phyloP scores from a whole-genome alignment of 352 stramenopile genomes.

The Pythium insidiosum region DNA sequence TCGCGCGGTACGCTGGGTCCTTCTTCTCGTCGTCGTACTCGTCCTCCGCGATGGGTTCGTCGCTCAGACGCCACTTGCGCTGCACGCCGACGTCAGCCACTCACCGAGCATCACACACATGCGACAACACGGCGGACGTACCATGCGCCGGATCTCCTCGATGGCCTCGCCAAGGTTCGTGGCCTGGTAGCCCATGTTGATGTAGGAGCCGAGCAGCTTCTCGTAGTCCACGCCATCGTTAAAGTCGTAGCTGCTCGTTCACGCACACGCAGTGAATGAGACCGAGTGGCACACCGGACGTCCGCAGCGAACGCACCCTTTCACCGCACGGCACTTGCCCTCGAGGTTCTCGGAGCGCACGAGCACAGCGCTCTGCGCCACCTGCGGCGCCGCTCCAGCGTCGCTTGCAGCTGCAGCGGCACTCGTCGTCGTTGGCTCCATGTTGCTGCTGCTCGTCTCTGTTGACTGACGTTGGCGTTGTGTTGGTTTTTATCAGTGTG shows the following conservation, averaged over 20 bases:
- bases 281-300: not conserved
- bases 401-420: too few relatives aligned
- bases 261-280: conserved; percentile 1
- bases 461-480: not conserved
- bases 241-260: conserved; percentile 78
- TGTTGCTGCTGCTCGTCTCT: not conserved
- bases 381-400: conserved; percentile 29
- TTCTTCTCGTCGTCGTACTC: conserved; percentile 89
- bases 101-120: not conserved
- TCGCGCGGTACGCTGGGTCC: conserved; percentile 66
- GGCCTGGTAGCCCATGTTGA: conserved; percentile 91
- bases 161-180: conserved; percentile 96
- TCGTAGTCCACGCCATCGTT: conserved; percentile 86
- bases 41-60: conserved; percentile 89
- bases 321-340: conserved; percentile 44
- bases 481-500: not conserved
- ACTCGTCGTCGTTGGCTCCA: too few relatives aligned
- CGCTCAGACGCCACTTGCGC: conserved; percentile 94
- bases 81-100: conserved; percentile 5
- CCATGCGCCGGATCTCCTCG: conserved; percentile 98
- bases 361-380: conserved; percentile 67
- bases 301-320: conserved; percentile 14
- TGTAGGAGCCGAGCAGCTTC: conserved; percentile 75
- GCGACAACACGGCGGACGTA: conserved; percentile 13
- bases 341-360: conserved; percentile 74